Conservation (phyloP, 2,329 filamentous ascomycete genomes). For the Fusarium udum region DNA sequence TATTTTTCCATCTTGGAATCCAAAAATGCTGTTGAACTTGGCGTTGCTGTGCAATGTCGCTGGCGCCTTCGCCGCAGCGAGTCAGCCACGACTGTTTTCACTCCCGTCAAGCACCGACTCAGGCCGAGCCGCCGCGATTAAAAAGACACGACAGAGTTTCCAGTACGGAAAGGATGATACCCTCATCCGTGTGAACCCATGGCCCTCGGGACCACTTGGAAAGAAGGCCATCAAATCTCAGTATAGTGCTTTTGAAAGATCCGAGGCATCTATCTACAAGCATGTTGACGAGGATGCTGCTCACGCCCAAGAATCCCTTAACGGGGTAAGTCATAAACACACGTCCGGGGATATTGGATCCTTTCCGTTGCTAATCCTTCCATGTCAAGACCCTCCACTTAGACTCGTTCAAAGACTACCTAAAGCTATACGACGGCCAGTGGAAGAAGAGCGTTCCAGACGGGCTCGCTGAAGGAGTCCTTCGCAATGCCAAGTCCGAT, state of each 20-base stretch:
- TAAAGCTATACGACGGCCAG: neutral
- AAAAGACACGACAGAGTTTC: neutral
- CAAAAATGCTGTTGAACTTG: rapidly evolving
- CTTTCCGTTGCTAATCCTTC: neutral
- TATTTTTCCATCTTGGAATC: too few species aligned
- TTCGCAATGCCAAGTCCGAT: neutral
- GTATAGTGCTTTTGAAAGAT: neutral
- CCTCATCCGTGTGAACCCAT: neutral
- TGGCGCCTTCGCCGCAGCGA: neutral
- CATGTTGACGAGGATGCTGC: neutral
- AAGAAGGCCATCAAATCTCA: neutral
- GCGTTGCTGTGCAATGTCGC: neutral
- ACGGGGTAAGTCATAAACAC: rapidly evolving
- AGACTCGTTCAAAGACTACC: neutral
- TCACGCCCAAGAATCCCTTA: neutral
- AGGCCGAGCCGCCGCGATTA: neutral
- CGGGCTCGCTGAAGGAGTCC: neutral
- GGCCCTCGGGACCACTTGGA: neutral
- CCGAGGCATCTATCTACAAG: neutral
- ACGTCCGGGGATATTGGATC: rapidly evolving
- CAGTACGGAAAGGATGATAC: neutral
- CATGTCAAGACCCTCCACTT: neutral
- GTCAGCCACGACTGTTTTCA: rapidly evolving
- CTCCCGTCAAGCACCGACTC: neutral
- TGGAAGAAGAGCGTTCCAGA: neutral